Evolutionary conservation across 2,329 filamentous ascomycete genomes (phyloP).

Genomic region (Penicillium brasilianum): DNA sequence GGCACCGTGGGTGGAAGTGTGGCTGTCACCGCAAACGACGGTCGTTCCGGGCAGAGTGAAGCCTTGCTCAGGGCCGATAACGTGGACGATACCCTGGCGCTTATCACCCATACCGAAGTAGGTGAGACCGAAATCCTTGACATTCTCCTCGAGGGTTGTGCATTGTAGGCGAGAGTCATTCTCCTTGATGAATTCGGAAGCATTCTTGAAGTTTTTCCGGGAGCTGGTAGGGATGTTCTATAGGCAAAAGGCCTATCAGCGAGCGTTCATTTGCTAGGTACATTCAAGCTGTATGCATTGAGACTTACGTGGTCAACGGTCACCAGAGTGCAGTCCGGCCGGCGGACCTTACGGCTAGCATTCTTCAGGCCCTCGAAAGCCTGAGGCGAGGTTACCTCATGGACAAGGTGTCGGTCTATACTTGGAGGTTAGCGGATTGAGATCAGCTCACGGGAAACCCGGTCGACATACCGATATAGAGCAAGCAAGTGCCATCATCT

Average conservation of each 20-base stretch:
- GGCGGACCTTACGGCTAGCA: slow-evolving; percentile 82
- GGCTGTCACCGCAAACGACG: slow-evolving; percentile 95
- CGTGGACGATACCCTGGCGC: slow-evolving; percentile 96
- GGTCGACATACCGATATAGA: slow-evolving; percentile 80
- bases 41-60: slow-evolving; percentile 98
- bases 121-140: slow-evolving; percentile 93
- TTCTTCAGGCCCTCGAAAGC: slow-evolving; percentile 95
- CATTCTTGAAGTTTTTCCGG: slow-evolving; percentile 90
- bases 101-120: slow-evolving; percentile 97
- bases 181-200: slow-evolving; percentile 91
- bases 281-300: not conserved
- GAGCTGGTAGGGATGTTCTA: slow-evolving; percentile 93
- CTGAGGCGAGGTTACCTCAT: slow-evolving; percentile 98
- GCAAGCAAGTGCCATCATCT: slow-evolving; percentile 85
- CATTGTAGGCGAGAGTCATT: slow-evolving; percentile 93
- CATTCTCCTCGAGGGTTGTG: slow-evolving; percentile 94
- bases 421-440: slow-evolving; percentile 19
- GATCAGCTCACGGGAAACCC: slow-evolving; percentile 12
- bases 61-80: slow-evolving; percentile 97
- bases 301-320: slow-evolving; percentile 90
- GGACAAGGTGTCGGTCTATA: slow-evolving; percentile 89
- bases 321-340: slow-evolving; percentile 94
- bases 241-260: slow-evolving; percentile 19
- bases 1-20: slow-evolving; percentile 96
- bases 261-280: not conserved